Base-by-base conservation (phyloP, 2,329 filamentous ascomycete genomes). In the Hortaea sp. region DNA sequence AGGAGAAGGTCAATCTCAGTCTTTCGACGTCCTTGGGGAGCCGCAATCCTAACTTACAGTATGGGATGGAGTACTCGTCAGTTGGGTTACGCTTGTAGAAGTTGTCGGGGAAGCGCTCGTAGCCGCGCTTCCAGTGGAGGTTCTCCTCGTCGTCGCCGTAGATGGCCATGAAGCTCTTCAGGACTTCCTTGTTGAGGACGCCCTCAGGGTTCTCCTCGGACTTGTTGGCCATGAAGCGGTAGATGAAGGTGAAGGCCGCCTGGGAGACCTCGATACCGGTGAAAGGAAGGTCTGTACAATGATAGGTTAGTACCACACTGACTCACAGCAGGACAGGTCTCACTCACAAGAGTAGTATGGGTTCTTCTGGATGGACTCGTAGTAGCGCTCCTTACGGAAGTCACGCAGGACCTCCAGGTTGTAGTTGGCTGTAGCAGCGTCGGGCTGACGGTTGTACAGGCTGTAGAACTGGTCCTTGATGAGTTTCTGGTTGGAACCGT, bases 151-250 rank as follows among this genome's bases (percentile, higher is more conserved):
- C 49, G 32, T 35, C 32, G 12, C 64, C 65, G 5, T 49, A 54
- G 38, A 71, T 58, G 44, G 65, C 58, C 49, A 62, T 64, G 58
- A 69, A 70, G 39, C 60, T 63, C 52, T 66, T 69, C 7, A 71
- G 53, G 1, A 63, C 57, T 7, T 64, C 53, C 44, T 62, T 59
- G 50, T 65, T 61, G 7, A 69, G 55, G 27, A 57, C 50, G 28
- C 66, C 65, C 29, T 63, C 60, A 2, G 65, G 66, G 45, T 63
- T 55, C 35, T 66, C 63, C 29, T 58, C 61, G 7, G 64, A 65
- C 48, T 66, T 63, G 56, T 69, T 66, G 45, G 57, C 53, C 62
- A 69, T 66, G 55, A 66, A 64, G 35, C 63, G 60, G 53, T 63
- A 65, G 51, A 66, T 61, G 55, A 57, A 61, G 37, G 57, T 60